These are phyloP conservation scores for Saitozyma podzolica DNA, from an alignment of 768 basidiomycete genomes.

Conservation along the genomic window DNA sequence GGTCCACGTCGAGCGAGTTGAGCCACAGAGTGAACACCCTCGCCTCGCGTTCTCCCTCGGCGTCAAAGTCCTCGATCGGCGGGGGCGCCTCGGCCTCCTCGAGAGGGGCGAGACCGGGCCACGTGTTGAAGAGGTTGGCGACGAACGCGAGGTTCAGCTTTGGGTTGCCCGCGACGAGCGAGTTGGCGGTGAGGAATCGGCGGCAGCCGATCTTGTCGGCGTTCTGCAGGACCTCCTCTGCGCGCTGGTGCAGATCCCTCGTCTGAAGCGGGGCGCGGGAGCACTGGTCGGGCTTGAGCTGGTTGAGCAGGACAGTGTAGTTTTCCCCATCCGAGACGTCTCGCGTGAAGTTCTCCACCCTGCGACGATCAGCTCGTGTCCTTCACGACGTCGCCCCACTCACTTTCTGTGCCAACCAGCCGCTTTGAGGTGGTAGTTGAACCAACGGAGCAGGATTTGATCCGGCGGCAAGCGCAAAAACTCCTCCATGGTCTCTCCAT, in stretches of 20 bases:
- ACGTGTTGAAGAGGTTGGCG: slow-evolving; percentile 97
- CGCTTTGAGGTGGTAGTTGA: slow-evolving; percentile 96
- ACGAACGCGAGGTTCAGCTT: slow-evolving; percentile 93
- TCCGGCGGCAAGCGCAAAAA: slow-evolving; percentile 90
- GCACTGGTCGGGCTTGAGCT: slow-evolving; percentile 91
- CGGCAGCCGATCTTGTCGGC: slow-evolving; percentile 91
- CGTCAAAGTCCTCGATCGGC: slow-evolving; percentile 96
- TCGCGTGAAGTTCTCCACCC: slow-evolving; percentile 95
- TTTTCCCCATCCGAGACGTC: slow-evolving; percentile 98
- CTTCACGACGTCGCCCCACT: slow-evolving; percentile 14
- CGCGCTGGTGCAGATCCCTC: slow-evolving; percentile 73
- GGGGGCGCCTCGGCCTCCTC: slow-evolving; percentile 87
- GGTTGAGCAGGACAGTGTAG: slow-evolving; percentile 92
- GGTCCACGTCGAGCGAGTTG: slow-evolving; percentile 95
- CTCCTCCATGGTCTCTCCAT: slow-evolving; percentile 96
- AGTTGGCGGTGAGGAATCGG: slow-evolving; percentile 89
- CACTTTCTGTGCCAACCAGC: slow-evolving; percentile 88
- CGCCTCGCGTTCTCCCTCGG: slow-evolving; percentile 97
- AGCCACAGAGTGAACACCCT: slow-evolving; percentile 98
- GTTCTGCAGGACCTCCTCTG: slow-evolving; percentile 89
- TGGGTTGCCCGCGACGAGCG: slow-evolving; percentile 90
- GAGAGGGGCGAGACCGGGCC: slow-evolving; percentile 89
- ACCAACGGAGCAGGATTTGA: slow-evolving; percentile 97
- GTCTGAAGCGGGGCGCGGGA: slow-evolving; percentile 89
- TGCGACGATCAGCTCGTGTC: slow-evolving; percentile 46